These are phyloP conservation scores for Brettanomyces sp. DNA, from an alignment of 805 yeast genomes.

Conservation along the genomic window DNA sequence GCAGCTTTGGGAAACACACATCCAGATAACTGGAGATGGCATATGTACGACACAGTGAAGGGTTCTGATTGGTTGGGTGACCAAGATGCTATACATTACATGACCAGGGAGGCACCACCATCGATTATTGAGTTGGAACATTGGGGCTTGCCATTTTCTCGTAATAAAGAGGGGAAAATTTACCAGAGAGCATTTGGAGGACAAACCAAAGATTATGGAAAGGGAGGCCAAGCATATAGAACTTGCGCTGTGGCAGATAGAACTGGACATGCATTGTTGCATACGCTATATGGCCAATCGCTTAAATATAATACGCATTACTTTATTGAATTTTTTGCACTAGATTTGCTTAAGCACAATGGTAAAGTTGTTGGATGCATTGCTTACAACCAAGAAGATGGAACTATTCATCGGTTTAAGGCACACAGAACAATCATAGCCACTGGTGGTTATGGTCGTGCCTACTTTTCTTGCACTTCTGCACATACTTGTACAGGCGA, in stretches of 20 bases:
- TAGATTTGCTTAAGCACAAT: constrained; percentile 88
- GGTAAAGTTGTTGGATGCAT: constrained; percentile 96
- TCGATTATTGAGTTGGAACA: constrained; percentile 95
- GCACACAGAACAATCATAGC: constrained; percentile 95
- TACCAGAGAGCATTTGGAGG: constrained; percentile 99
- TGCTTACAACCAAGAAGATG: constrained; percentile 98
- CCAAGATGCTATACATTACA: constrained; percentile 97
- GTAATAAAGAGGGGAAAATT: constrained; percentile 93
- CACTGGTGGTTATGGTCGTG: constrained; percentile 98
- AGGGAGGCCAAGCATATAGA: constrained; percentile 99
- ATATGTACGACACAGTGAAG: constrained; percentile 98
- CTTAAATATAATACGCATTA: constrained; percentile 95
- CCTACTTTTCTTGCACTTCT: constrained; percentile 97
- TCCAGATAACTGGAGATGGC: constrained; percentile 99
- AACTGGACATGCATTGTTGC: constrained; percentile 96
- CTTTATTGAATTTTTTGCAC: constrained; percentile 94
- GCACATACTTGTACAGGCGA: constrained; percentile 99
- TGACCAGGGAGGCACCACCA: constrained; percentile 96
- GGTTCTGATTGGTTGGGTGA: constrained; percentile 99
- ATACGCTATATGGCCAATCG: constrained; percentile 93
- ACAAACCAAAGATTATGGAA: constrained; percentile 89
- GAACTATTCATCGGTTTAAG: constrained; percentile 95
- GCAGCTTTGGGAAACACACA: constrained; percentile 99
- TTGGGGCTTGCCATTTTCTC: constrained; percentile 96
- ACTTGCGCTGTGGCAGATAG: constrained; percentile 99